These are phyloP conservation scores for Calonectria fujianensis DNA, from an alignment of 2,329 filamentous ascomycete genomes.

Conservation along the genomic window DNA sequence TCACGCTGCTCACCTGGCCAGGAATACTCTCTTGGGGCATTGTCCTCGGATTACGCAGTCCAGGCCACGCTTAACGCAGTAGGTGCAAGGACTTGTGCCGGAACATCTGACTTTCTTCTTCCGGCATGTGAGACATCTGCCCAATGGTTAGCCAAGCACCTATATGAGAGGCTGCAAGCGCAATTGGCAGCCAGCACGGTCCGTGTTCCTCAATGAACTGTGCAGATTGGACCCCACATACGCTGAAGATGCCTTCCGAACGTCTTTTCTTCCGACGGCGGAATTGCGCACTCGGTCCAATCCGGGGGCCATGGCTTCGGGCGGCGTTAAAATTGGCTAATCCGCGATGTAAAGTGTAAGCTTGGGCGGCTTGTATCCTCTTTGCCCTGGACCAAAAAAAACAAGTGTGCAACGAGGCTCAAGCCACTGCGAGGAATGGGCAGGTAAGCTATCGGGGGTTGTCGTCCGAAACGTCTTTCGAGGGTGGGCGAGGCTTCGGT, in stretches of 20 bases:
- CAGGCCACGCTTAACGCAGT: conserved; percentile 52
- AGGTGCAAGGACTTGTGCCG: conserved; percentile 53
- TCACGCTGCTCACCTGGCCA: conserved; percentile 50
- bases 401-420: neutral
- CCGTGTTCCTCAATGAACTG: conserved; percentile 10
- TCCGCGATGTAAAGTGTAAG: neutral
- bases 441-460: conserved; percentile 29
- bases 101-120: conserved; percentile 55
- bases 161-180: conserved; percentile 6
- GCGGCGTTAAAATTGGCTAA: conserved; percentile 29
- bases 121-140: conserved; percentile 53
- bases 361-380: neutral
- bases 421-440: conserved; percentile 25
- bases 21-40: conserved; percentile 55
- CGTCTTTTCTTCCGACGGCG: conserved; percentile 46
- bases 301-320: conserved; percentile 44
- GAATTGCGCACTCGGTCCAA: conserved; percentile 52
- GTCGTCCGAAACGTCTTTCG: conserved; percentile 29
- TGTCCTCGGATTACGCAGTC: conserved; percentile 54
- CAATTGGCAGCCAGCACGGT: conserved; percentile 1
- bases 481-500: conserved; percentile 25
- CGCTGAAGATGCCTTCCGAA: conserved; percentile 53
- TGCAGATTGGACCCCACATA: conserved; percentile 40
- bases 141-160: conserved; percentile 20
- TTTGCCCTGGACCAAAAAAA: conserved; percentile 10